Base-by-base conservation (phyloP, 495 filamentous ascomycete species). In the Trichoderma gamsii region DNA sequence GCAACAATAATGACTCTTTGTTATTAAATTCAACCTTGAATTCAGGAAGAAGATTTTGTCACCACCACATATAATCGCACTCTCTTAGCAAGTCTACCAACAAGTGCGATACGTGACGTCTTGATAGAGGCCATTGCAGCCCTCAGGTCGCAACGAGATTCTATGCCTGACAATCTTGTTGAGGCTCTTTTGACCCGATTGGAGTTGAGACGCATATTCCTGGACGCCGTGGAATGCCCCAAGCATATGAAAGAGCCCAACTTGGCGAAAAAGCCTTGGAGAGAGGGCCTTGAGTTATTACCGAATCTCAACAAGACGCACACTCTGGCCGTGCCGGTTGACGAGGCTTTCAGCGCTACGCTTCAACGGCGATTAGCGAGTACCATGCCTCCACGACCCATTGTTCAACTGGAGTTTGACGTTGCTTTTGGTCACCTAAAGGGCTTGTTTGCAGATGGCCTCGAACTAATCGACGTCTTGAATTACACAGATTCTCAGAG, bases 31-130 rank as follows among this genome's bases (percentile, higher is more conserved):
- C 2, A 43, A 43, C 3, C 21, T 2, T 0, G 11, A 18, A 23
- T 66, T 59, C 67, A 96, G 90, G 95, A 99, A 79, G 95, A 99
- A 78, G 95, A 99, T 72, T 97, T 98, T 71, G 90, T 93, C 27
- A 91, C 90, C 4, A 92, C 96, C 75, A 86, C 93, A 0, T 98
- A 94, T 75, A 89, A 92, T 70, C 86, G 93, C 35, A 84, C 83
- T 52, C 83, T 99, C 0, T 79, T 98, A 35, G 84, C 88, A 44
- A 76, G 83, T 6, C 82, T 93, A 46, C 82, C 87, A 41, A 72
- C 76, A 7, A 77, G 80, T 6, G 80, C 85, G 12, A 85, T 94
- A 52, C 73, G 84, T 27, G 74, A 79, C n/a, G 72, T 89, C 41
- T 76, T 97, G 52, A 79, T 86, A 59, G 76, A 85, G 59, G 90